Base-by-base conservation (phyloP, 2,329 filamentous ascomycete species). In the Juglanconis juglandina region DNA sequence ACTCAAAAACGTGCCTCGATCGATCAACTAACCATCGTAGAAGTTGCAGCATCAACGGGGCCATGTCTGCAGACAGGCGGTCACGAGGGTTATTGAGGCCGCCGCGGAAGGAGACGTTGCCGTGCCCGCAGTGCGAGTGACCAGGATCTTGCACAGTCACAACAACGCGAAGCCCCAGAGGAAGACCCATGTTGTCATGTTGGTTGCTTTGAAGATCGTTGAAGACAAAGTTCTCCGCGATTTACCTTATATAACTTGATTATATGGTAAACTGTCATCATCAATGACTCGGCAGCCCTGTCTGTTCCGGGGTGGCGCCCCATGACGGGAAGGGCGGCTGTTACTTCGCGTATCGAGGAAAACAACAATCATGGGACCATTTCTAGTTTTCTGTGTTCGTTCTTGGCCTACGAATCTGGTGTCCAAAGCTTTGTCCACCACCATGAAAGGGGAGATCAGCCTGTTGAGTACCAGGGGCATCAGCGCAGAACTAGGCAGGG, bases 61-160 rank as follows among this genome's bases (percentile, higher is more conserved):
- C 17, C 61, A 63, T 13, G 61, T 59, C 44, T 61, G 58, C 10
- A 63, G n/a, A n/a, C n/a, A n/a, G 32, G 10, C 61, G 49, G 53
- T 63, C 55, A 11, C 59, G 48, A 3, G 59, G 55, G 48, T 61
- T 58, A 37, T 56, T 61, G 13, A 61, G 51, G 44, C 61, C 61
- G 30, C 58, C 59, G 30, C 61, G 56, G 35, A 58, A 47, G 14
- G 54, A 58, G 24, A 33, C 17, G 32, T 58, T 53, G 14, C 59
- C 44, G 14, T 39, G 14, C 3, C 61, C 61, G 39, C 58, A 63
- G 9, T 32, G 9, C n/a, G 37, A 48, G 53, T 63, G 61, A 39
- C 61, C 61, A 34, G n/a, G n/a, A n/a, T 17, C 17, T 17, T 17
- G 17, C 17, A 17, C 17, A 17, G 17, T 17, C 17, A 17, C 17